A percentile compares a stretch with the other conserved stretches of the same genome.
phyloP scores from a whole-genome alignment of 2,329 filamentous ascomycete species.

The Curvularia sp. region DNA sequence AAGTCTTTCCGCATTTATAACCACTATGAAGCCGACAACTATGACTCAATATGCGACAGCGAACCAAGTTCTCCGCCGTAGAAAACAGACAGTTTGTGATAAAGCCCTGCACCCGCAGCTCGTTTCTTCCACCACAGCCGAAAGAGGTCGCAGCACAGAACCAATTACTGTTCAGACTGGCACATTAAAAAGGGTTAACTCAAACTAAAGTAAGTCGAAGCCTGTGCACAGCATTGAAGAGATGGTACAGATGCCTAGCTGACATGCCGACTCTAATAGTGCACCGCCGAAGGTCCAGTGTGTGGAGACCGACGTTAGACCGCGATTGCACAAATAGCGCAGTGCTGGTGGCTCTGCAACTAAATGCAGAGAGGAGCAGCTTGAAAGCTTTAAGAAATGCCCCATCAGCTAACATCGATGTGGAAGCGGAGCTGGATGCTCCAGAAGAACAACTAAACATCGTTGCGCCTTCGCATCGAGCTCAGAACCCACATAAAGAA shows the following conservation, averaged over 20 bases:
- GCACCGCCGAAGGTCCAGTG: slow-evolving; percentile 6
- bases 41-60: slow-evolving; percentile 19
- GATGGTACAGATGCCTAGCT: not conserved
- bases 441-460: not conserved
- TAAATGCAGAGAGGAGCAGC: slow-evolving; percentile 3
- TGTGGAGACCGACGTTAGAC: slow-evolving; percentile 5
- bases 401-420: not conserved
- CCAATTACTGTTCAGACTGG: not conserved
- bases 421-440: not conserved
- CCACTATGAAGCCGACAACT: slow-evolving; percentile 25
- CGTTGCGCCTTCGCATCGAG: not conserved
- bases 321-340: slow-evolving; percentile 9
- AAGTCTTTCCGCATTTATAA: slow-evolving; percentile 7
- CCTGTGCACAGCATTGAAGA: not conserved
- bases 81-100: slow-evolving; percentile 13
- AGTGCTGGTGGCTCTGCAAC: slow-evolving; percentile 14
- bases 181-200: not conserved
- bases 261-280: slow-evolving; percentile 3
- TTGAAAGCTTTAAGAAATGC: not conserved
- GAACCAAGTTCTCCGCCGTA: slow-evolving; percentile 23
- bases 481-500: not conserved
- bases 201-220: slow-evolving; percentile 9
- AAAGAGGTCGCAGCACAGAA: slow-evolving; percentile 1
- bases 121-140: not conserved
- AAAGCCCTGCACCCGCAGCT: slow-evolving; percentile 1